phyloP scores from a whole-genome alignment of 1,284 basidiomycete genomes.

The Psilocybe mexicana region DNA sequence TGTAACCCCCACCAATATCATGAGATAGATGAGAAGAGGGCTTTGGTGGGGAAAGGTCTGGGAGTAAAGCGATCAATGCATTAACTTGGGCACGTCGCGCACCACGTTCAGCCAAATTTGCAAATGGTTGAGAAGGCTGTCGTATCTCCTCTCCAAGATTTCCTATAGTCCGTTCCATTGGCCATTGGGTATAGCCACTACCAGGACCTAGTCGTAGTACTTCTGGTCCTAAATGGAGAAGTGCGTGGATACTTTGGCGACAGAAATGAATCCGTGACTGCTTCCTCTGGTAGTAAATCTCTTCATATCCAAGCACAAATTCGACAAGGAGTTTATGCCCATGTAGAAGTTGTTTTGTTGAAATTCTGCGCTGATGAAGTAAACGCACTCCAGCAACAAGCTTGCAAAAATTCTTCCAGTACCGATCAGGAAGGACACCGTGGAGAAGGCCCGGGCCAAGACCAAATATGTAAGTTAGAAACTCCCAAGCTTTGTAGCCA shows the following conservation, averaged over 20 bases:
- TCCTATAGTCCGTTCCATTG: conserved; percentile 33
- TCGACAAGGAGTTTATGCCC: conserved; percentile 20
- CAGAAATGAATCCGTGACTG: conserved; percentile 27
- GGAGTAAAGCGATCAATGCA: conserved; percentile 20
- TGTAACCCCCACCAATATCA: conserved; percentile 15
- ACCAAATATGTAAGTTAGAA: conserved; percentile 15
- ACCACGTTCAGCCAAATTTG: conserved; percentile 25
- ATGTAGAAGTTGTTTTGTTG: conserved; percentile 17
- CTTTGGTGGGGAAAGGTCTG: conserved; percentile 4
- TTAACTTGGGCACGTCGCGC: conserved; percentile 24
- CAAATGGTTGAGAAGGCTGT: conserved; percentile 27
- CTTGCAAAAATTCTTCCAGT: conserved; percentile 16
- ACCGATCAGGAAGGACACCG: conserved; percentile 13
- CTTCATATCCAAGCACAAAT: conserved; percentile 30
- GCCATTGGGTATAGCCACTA: conserved; percentile 24
- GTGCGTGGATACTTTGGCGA: conserved; percentile 25
- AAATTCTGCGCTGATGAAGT: conserved; percentile 26
- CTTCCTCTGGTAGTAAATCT: conserved; percentile 28
- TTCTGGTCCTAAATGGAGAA: conserved; percentile 26
- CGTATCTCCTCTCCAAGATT: conserved; percentile 27
- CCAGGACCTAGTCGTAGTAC: conserved; percentile 23
- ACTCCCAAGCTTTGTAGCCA: conserved; percentile 35
- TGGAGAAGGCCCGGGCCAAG: conserved; percentile 17
- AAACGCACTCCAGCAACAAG: conserved; percentile 19
- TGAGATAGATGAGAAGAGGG: not conserved